Conservation (phyloP, 805 yeast species). For the Schwanniomyces vanrijiae region DNA sequence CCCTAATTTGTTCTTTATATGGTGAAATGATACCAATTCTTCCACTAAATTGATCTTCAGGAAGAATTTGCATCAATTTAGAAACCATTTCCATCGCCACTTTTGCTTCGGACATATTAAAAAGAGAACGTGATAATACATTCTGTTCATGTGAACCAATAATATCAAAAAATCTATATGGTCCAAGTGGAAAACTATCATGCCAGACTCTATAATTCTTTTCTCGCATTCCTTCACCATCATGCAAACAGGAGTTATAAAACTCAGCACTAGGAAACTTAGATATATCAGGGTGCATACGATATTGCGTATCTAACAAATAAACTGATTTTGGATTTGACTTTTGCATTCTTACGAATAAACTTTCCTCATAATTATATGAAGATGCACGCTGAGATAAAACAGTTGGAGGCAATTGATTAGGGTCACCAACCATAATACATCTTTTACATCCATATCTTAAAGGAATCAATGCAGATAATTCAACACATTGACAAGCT, state of each 20-base stretch:
- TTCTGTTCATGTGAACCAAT: conserved; percentile 63
- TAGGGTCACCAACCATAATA: conserved; percentile 98
- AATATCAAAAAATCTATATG: conserved; percentile 78
- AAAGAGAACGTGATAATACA: conserved; percentile 64
- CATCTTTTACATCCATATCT: conserved; percentile 88
- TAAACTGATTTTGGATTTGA: conserved; percentile 60
- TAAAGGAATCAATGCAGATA: conserved; percentile 87
- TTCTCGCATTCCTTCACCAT: conserved; percentile 72
- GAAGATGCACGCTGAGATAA: conserved; percentile 84
- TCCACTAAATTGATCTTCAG: conserved; percentile 58
- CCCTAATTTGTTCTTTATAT: conserved; percentile 80
- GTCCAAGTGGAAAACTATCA: conserved; percentile 50
- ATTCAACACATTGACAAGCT: conserved; percentile 95
- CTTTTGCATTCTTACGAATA: conserved; percentile 90
- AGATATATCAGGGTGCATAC: conserved; percentile 96
- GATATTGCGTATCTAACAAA: conserved; percentile 85
- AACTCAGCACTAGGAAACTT: conserved; percentile 83
- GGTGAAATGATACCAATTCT: conserved; percentile 92
- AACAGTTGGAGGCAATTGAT: conserved; percentile 96
- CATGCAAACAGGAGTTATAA: conserved; percentile 67
- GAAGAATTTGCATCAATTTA: conserved; percentile 48
- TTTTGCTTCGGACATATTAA: conserved; percentile 68
- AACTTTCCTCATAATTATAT: conserved; percentile 80
- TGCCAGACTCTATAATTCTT: conserved; percentile 79
- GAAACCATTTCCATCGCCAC: conserved; percentile 68